A percentile compares a stretch with the other conserved stretches of the same genome.
phyloP scores from a whole-genome alignment of 768 basidiomycete species.

The Calocera viscosa region DNA sequence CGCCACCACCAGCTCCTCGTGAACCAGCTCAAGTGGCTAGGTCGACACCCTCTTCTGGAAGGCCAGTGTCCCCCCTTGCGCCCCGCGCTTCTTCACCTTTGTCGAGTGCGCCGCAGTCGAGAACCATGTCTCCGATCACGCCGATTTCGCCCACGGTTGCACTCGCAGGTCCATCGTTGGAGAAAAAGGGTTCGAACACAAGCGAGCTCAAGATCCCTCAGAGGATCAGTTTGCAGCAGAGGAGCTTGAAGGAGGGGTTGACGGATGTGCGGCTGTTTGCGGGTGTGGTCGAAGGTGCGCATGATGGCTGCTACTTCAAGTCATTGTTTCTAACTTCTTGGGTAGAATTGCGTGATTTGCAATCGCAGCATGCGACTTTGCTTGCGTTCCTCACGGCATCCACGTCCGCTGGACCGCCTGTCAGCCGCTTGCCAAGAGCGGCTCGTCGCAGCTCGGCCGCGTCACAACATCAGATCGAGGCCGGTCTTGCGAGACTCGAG shows the following conservation, averaged over 20 bases:
- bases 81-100: background rate
- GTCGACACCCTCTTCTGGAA: background rate
- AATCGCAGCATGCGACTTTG: background rate
- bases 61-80: background rate
- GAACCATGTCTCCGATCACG: background rate
- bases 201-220: slow-evolving; percentile 6
- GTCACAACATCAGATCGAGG: slow-evolving; percentile 4
- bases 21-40: background rate
- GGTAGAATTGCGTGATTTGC: background rate
- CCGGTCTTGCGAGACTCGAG: background rate
- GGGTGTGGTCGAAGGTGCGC: background rate
- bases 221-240: slow-evolving; percentile 4
- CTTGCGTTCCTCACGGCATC: background rate
- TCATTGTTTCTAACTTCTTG: background rate
- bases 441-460: background rate
- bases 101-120: background rate
- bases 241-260: slow-evolving; percentile 2
- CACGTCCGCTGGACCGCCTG: slow-evolving; percentile 1
- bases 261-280: slow-evolving; percentile 6
- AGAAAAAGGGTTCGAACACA: background rate
- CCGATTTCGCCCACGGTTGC: background rate
- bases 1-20: background rate
- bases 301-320: too few species aligned
- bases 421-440: background rate
- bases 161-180: background rate